phyloP scores from a whole-genome alignment of 345 rosid genomes.

The Pelargonium nanum region DNA sequence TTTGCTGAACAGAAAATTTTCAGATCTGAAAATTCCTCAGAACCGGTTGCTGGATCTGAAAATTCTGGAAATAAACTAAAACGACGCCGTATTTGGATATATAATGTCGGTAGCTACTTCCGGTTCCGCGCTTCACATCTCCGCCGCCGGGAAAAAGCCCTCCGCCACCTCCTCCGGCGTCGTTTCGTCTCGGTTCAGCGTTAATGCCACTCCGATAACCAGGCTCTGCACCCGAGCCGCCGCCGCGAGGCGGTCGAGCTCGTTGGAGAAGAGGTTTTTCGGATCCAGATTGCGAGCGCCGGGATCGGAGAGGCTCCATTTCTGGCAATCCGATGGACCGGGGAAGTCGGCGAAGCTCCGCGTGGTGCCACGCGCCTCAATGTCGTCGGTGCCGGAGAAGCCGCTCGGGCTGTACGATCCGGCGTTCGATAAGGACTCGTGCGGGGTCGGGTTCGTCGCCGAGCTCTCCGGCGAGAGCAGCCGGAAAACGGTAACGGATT shows the following conservation, averaged over 20 bases:
- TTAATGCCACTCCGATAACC: conserved; percentile 5
- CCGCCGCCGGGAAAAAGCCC: conserved; percentile 6
- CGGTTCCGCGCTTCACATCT: too few relatives aligned
- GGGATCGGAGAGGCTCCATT: conserved; percentile 45
- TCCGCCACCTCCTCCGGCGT: neutral
- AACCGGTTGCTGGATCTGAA: too few relatives aligned
- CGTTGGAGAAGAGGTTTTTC: conserved; percentile 33
- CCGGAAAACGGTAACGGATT: conserved; percentile 65
- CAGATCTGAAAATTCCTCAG: too few relatives aligned
- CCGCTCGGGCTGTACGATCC: conserved; percentile 97
- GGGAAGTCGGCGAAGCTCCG: conserved; percentile 61
- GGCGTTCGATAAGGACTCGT: conserved; percentile 84
- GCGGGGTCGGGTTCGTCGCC: conserved; percentile 98
- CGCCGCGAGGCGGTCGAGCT: conserved; percentile 14
- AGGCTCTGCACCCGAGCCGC: conserved; percentile 24
- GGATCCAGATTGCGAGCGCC: conserved; percentile 39
- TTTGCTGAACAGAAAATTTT: too few relatives aligned
- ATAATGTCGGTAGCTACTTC: conserved; percentile 51
- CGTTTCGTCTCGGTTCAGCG: conserved; percentile 28
- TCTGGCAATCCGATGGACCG: conserved; percentile 80
- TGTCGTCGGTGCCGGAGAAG: conserved; percentile 84
- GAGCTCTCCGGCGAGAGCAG: conserved; percentile 76
- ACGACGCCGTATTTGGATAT: neutral
- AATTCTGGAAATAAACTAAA: too few relatives aligned
- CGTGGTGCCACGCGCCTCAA: conserved; percentile 53